phyloP scores from a whole-genome alignment of 495 filamentous ascomycete genomes.

The Hapsidospora chrysogenum region DNA sequence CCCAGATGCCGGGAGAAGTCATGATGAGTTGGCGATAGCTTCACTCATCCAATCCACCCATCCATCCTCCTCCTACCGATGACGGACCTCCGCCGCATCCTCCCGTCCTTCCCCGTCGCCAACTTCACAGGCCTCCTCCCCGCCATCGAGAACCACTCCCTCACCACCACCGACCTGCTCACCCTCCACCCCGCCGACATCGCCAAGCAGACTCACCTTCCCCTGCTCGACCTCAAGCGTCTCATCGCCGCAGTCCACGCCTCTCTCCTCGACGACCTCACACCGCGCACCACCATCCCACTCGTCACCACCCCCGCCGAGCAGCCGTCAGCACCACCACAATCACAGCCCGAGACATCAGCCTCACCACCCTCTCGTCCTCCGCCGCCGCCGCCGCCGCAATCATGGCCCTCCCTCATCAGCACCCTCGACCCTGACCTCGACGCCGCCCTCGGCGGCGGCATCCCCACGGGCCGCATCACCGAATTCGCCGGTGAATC shows the following conservation, averaged over 20 bases:
- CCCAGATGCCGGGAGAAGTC: no score
- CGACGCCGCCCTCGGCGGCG: conserved; percentile 64
- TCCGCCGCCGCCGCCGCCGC: conserved; percentile 14
- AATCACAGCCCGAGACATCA: not conserved
- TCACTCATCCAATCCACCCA: no score
- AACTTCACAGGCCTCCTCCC: conserved; percentile 61
- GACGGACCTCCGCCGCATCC: conserved; percentile 76
- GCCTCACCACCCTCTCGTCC: conserved; percentile 7
- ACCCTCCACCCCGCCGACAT: conserved; percentile 71
- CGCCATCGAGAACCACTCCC: conserved; percentile 52
- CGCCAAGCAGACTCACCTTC: conserved; percentile 70
- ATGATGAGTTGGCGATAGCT: no score
- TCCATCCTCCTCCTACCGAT: conserved; percentile 34
- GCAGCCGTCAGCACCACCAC: conserved; percentile 1
- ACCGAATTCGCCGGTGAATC: conserved; percentile 91
- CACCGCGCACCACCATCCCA: conserved; percentile 16
- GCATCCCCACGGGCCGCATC: conserved; percentile 68
- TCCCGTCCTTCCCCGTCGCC: conserved; percentile 59
- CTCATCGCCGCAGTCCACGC: conserved; percentile 45
- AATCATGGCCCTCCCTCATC: conserved; percentile 37
- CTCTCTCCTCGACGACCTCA: conserved; percentile 49
- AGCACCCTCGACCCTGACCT: conserved; percentile 64
- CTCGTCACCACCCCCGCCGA: no score
- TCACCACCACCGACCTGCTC: conserved; percentile 74
- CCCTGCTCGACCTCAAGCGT: conserved; percentile 59